Base-by-base conservation (phyloP, 1,284 basidiomycete species). In the Ustilago esculenta region DNA sequence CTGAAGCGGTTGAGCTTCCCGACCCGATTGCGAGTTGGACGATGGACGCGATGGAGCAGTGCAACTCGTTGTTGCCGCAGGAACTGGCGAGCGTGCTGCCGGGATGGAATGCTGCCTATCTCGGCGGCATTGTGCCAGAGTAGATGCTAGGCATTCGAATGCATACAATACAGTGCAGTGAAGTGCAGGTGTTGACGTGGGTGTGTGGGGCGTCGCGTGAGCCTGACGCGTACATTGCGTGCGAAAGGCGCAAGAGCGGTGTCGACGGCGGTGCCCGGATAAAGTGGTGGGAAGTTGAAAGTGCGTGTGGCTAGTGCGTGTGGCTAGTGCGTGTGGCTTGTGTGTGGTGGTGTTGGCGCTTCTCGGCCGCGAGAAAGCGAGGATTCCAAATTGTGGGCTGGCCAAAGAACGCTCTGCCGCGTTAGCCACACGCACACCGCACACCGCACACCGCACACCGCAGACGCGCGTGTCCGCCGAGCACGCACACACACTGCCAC, bases 81-180 rank as follows among this genome's bases (percentile, higher is more conserved):
- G 55, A 58, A 20, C 20, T 65, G 40, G 6, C 12, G 5, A 29
- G 29, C 2, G 47, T 58, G 1, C 5, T 65, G 21, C 37, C 55
- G 0, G 40, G 32, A 3, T 65, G 61, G 61, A 49, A 33, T 0
- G 32, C 23, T 1, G 54, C 50, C 1, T 58, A 54, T 17, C 30
- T 65, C 3, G 54, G 46, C 4, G 3, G 35, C 35, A 12, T 12
- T 29, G 27, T 29, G 7, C 6, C 27, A 29, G 27, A 29, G 27
- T 29, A 29, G 27, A 12, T 7, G 27, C 7, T 12, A 7, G 27
- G n/a, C n/a, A n/a, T n/a, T n/a, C n/a, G n/a, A n/a, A n/a, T n/a
- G n/a, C n/a, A n/a, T n/a, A n/a, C n/a, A n/a, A n/a, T n/a, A n/a
- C n/a, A n/a, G n/a, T n/a, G n/a, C n/a, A 4, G 42, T 8, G 17